Base-by-base conservation (phyloP, 306 rosid species). In the Ceratonia siliqua region DNA sequence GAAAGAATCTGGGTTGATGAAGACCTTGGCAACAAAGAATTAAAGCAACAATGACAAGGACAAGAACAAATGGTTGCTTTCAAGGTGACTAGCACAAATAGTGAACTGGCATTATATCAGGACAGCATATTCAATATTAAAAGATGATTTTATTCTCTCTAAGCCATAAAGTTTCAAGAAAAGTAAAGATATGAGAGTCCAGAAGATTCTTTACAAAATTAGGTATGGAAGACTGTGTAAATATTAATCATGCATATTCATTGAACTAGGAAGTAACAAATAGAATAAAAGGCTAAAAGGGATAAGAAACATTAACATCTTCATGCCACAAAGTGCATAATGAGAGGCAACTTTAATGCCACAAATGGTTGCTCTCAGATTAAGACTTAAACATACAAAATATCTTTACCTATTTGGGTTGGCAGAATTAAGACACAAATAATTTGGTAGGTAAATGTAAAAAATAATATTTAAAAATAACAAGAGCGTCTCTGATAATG, bases 1-100 rank as follows among this genome's bases (percentile, higher is more conserved):
- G 72, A 70, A 52, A 4, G 68, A 33, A 42, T 18, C 64, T 62
- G 61, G 76, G 63, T 61, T 58, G 72, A 62, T 57, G 61, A 72
- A 50, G 48, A 71, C 5, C 14, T 20, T 24, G 15, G 50, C 32
- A 24, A 30, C 67, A 63, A 48, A 41, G 52, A n/a, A n/a, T n/a
- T n/a, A 59, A 32, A 79, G 24, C 21, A 58, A 76, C 1, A 77
- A 54, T 53, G 86, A 78, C 22, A 76, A 49, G 12, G 82, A 82
- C 72, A 20, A 22, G 7, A 27, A 39, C 1, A 59, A 56, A 79
- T 65, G 36, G 45, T 70, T 55, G 74, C 58, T 56, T 70, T 71
- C 68, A 15, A 6, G 36, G 57, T 67, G 62, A 62, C 53, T 27
- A 68, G 81, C 59, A 59, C 21, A 32, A 21, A 46, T 22, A n/a